Evolutionary conservation across 345 rosid genomes (phyloP), one percentile per base, ranked within the genome.

Genomic region (Hibiscus mutabilis): DNA sequence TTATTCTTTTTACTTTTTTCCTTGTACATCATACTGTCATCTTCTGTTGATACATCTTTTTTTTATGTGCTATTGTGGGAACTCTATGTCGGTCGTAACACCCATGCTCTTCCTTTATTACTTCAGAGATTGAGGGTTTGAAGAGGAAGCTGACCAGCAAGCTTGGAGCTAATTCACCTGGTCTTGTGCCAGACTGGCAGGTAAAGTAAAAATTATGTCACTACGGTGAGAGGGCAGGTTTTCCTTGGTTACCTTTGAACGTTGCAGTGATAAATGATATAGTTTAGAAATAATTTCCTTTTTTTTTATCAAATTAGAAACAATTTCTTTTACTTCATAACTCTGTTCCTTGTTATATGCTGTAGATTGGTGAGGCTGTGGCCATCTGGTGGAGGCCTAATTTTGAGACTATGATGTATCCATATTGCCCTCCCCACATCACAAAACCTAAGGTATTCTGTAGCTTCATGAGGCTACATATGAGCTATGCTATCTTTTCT

Each of bases 381-480:
- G 99, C 97, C 6, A 84, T 84, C 65, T 92, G 97, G 98, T 96
- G 99, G 99, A 91, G 99, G 82, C 99, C 98, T 70, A 92, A 96
- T 85, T 96, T 96, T 70, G 98, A 96, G 72, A 91, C 98, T 76
- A 89, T 86, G 53, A 89, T 91, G 97, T 92, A 96, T 77, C 99
- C 98, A 1, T 96, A 96, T 75, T 92, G 98, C 79, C 98, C 97
- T 80, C 96, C 98, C 25, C 98, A 92, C 82, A 92, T 92, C 55
- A 88, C 96, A 60, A 91, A 92, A 83, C 96, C 98, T 7, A 96
- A 96, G 99, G 97, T 96, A 71, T 19, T 11, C 15, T 22, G 46
- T 40, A 27, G 42, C 12, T 73, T 44, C 67, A 42, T 42, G 60
- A 56, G 31, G 65, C 31, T 71, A 42, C 59, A 8, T 24, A 29